Base-by-base conservation (phyloP, 1,139 yeast genomes). In the Debaryomyces fabryi region DNA sequence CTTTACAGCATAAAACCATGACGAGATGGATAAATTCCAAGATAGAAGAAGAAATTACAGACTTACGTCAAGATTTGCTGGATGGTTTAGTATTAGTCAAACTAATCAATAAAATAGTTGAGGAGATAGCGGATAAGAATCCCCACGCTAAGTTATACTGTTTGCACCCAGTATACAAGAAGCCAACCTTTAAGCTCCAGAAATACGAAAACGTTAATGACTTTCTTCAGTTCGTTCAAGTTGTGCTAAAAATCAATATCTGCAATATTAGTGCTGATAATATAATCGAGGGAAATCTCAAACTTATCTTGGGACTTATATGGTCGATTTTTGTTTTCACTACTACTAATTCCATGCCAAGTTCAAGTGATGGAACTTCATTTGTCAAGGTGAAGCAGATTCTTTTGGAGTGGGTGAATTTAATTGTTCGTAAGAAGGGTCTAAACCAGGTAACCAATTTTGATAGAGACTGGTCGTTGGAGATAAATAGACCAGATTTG, bases 221-320 rank as follows among this genome's bases (percentile, higher is more conserved):
- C 47, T 78, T 82, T 12, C 69, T 86, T 48, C 79, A 81, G 48
- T 84, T 78, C 58, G 70, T 84, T 49, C 74, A 78, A 49, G 73
- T 79, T 39, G 72, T 80, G 29, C 76, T 81, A 45, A 64, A 71
- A 20, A 69, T 86, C 39, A 81, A 80, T 52, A 69, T 81, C 32
- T 72, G 78, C 55, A 79, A 80, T 56, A 81, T 86, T 42, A 85
- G 87, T 23, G 82, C 89, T n/a, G 88, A 83, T 46, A 86, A 84
- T 62, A 77, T 86, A 20, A 74, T 79, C 21, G 88, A 83, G 44
- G 87, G 88, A 1, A 81, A 85, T 58, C 63, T 74, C 45, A 86
- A 86, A 59, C 65, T 84, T 41, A 79, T 82, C n/a, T 64, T 85
- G 53, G 90, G 90, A 1, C 68, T 86, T 40, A 64, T 85, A 9